phyloP scores from a whole-genome alignment of 805 yeast genomes.

The Starmerella asiatica region DNA sequence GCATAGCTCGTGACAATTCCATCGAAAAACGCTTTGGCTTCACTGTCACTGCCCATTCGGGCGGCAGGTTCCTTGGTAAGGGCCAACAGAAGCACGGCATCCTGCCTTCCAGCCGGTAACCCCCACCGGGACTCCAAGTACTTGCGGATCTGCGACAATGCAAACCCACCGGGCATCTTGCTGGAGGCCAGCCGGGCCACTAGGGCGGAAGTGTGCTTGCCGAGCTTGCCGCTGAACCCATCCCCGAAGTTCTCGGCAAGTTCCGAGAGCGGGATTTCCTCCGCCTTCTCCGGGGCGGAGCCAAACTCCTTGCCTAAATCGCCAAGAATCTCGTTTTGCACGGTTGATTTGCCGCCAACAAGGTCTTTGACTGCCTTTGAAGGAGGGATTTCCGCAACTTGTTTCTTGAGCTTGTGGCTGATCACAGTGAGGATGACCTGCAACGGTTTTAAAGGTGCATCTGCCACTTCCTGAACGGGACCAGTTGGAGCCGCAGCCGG shows the following conservation, averaged over 20 bases:
- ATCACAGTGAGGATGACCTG: constrained; percentile 77
- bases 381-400: constrained; percentile 72
- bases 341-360: constrained; percentile 97
- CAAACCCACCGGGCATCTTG: constrained; percentile 99
- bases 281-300: constrained; percentile 96
- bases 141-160: constrained; percentile 81
- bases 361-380: constrained; percentile 90
- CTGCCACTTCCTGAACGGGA: constrained; percentile 73
- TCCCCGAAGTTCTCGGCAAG: constrained; percentile 93
- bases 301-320: constrained; percentile 98
- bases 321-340: constrained; percentile 96
- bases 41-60: constrained; percentile 74
- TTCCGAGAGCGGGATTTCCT: constrained; percentile 91
- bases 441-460: constrained; percentile 77
- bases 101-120: constrained; percentile 86
- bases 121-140: constrained; percentile 89
- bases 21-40: constrained; percentile 84
- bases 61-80: constrained; percentile 81
- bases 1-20: constrained; percentile 75
- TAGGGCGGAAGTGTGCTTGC: constrained; percentile 84
- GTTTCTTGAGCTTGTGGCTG: constrained; percentile 89
- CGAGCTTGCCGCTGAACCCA: constrained; percentile 72
- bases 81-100: constrained; percentile 69
- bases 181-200: constrained; percentile 85
- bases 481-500: constrained; percentile 61